Evolutionary conservation across 2,329 filamentous ascomycete species (phyloP), one percentile per base, ranked within the genome.

Genomic region (Hymenoscyphus linearis): DNA sequence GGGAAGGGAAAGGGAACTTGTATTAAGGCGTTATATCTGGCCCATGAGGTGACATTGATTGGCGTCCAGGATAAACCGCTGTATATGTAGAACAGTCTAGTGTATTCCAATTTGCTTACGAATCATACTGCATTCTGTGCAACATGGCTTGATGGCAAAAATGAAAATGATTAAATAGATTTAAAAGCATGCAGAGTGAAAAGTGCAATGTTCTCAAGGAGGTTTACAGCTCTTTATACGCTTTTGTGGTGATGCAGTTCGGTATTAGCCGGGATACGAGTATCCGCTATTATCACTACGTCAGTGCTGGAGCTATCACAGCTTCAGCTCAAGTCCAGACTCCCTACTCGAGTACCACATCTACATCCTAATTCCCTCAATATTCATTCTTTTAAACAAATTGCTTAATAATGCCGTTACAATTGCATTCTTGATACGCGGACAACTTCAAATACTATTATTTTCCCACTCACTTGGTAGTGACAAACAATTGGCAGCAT

Each of bases 141-240:
- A 25, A 50, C 18, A 22, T 50, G 22, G 18, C 18, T 50, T 25
- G 18, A 50, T 50, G 12, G 31, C 44, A 18, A 58, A 25, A 36
- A 58, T 58, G 40, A 40, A 50, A 34, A 67, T 60, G 63, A 52
- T 60, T 59, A 59, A 55, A 62, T 58, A 69, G 68, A 68, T 63
- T 70, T 25, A 53, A 55, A 5, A 22, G 3, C 18, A 18, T 50
- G 44, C 18, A 25, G 10, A 25, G 44, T 50, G 44, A 50, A 50
- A 50, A 50, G 1, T 25, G 2, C 4, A 50, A 25, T 22, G 7
- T 13, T 13, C 44, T 12, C 18, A 25, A 50, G 4, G 44, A 18
- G 44, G 37, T 13, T 12, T 25, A 22, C 13, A 10, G 4, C 1
- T 25, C 12, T n/a, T 47, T 50, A 25, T 50, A 10, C 22, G 22